Base-by-base conservation (phyloP, 2,329 filamentous ascomycete genomes). In the Pseudogymnoascus sp. region DNA sequence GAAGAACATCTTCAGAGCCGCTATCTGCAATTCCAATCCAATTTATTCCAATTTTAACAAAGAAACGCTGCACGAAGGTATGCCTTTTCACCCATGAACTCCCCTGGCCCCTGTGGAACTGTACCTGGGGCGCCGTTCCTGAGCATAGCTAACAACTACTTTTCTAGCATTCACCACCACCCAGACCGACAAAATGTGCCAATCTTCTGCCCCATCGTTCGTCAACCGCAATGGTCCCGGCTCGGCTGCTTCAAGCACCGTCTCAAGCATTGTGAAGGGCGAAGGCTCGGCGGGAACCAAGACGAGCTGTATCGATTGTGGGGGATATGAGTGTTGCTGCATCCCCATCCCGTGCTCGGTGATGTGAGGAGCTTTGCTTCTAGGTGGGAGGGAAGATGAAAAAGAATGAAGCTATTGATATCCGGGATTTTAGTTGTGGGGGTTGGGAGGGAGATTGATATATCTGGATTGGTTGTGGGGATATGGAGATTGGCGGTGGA, bases 271-370 rank as follows among this genome's bases (percentile, higher is more conserved):
- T 68, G 68, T 82, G 66, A 83, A 82, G 73, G 77, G 78, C 6
- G 75, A 75, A 57, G 72, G 72, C 2, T 21, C 21, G 39, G 75
- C 21, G 40, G 75, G 73, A 33, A 74, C 73, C 41, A 76, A 77
- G 69, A 78, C 78, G 1, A 76, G 75, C 62, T 82, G 79, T 67
- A 73, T 81, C 63, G 75, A 80, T 66, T 81, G 79, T 66, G 79
- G 77, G 64, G 79, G 76, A 37, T 78, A 74, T 65, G 74, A 80
- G 59, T 83, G 80, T 70, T 84, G 81, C 70, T 84, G 81, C 68
- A 81, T 83, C 63, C 77, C 77, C 0, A 76, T 77, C 60, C 79
- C 78, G 21, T 83, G 81, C 65, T 75, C 73, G 7, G 75, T 83
- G 37, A 77, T 83, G 75, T 82, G 69, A 74, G 36, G 40, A 9